Conservation (phyloP, 148 eudicot genomes). For the Vaccinium darrowii region DNA sequence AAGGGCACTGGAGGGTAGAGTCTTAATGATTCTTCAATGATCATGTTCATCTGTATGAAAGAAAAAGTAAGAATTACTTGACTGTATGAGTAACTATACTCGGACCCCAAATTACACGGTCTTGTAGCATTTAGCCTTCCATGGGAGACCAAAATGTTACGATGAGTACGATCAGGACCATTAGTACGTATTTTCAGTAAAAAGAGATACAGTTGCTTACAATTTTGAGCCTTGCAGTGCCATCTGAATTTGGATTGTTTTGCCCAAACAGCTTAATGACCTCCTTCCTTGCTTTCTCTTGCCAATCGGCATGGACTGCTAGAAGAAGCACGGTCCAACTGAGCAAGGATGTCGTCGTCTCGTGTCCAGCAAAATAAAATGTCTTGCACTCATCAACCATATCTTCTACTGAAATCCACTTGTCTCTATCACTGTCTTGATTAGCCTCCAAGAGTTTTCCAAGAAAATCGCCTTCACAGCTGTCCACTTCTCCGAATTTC, state of each 20-base stretch:
- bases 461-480: conserved; percentile 10
- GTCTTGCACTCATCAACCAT: conserved; percentile 24
- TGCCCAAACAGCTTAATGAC: conserved; percentile 16
- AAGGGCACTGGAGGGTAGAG: not conserved
- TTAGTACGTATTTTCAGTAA: no score
- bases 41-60: conserved; percentile 4
- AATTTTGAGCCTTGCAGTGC: conserved; percentile 19
- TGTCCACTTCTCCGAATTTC: conserved; percentile 3
- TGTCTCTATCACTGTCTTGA: not conserved
- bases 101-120: no score
- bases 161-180: no score
- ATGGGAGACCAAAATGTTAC: no score
- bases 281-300: conserved; percentile 24
- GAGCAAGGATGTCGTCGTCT: conserved; percentile 9
- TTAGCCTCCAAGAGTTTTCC: conserved; percentile 21
- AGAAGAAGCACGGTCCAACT: conserved; percentile 23
- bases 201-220: not conserved
- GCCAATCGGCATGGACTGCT: conserved; percentile 24
- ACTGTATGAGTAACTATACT: no score
- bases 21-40: conserved; percentile 9
- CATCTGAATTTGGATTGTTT: conserved; percentile 17
- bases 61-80: no score
- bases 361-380: conserved; percentile 23
- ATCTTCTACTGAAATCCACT: conserved; percentile 9
- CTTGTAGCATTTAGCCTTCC: no score